Evolutionary conservation across 805 yeast genomes (phyloP), one percentile per base, ranked within the genome.

Genomic region (Blastobotrys muscicola): DNA sequence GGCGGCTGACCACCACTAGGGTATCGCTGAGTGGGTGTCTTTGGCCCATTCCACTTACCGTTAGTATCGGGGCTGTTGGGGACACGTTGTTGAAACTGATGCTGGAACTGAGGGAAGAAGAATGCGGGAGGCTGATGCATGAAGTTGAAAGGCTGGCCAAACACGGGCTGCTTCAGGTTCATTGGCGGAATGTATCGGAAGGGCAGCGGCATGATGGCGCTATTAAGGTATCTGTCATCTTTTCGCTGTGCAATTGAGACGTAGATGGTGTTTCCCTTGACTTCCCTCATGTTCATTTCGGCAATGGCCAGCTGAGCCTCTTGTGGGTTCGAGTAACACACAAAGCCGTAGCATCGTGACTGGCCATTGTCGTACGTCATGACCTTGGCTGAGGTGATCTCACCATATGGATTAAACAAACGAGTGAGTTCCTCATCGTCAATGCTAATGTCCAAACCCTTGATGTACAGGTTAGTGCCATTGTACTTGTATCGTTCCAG

Each of bases 331-430:
- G 76, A 78, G 57, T 73, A 85, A 62, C 86, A 82, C 43, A 84
- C 85, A 66, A 85, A 85, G 37, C 92, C 94, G 58, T 81, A 85
- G 14, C 92, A 89, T 58, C 78, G 75, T 15, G 90, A 81, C 46
- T 67, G 67, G 29, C 68, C 70, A n/a, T 50, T 45, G 33, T 66
- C 69, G 44, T 66, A 70, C 3, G 77, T 72, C 64, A 78, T 76
- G 20, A 77, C 66, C 44, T 74, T 74, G 3, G 77, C 74, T 36
- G 79, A 72, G 7, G 73, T 67, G 31, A 78, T 72, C 23, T 61
- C 65, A 10, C 84, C 83, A 57, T 61, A 76, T 41, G 54, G 51
- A 14, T 58, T 52, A 54, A 76, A 78, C 44, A 70, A 61, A 2
- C 61, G 57, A 23, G 53, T 45, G 29, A 78, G 61, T 50, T 74